Conservation (phyloP, 352 stramenopile genomes). For the Pythium phragmiticola region DNA sequence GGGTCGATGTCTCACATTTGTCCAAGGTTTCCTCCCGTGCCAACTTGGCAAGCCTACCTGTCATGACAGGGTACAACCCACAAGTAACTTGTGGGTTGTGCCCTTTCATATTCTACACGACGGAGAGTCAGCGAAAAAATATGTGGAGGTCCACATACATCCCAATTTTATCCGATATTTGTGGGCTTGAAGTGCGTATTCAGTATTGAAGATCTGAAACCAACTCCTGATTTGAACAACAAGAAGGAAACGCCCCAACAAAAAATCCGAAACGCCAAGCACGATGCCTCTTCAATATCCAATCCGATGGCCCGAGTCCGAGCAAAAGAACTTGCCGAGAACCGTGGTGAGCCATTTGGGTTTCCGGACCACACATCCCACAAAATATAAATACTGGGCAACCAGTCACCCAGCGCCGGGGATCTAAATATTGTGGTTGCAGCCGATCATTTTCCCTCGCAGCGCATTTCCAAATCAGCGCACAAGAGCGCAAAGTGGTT, state of each 20-base stretch:
- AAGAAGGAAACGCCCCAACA: neutral
- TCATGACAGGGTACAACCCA: too few species aligned
- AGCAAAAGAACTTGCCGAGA: constrained; percentile 9
- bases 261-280: constrained; percentile 6
- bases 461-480: constrained; percentile 6
- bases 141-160: too few species aligned
- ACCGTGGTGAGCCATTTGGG: neutral
- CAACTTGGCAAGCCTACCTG: too few species aligned
- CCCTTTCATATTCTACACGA: too few species aligned
- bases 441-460: neutral
- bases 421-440: neutral
- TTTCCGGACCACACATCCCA: constrained; percentile 1
- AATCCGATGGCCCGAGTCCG: neutral
- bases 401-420: too few species aligned
- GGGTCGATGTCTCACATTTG: neutral
- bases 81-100: too few species aligned
- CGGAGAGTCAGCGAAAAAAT: too few species aligned
- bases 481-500: neutral
- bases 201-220: constrained; percentile 4
- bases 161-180: neutral
- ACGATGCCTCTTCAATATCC: neutral
- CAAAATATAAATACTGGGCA: too few species aligned
- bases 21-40: neutral
- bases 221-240: neutral
- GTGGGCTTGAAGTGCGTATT: neutral